Evolutionary conservation across 768 basidiomycete genomes (phyloP), one percentile per base, ranked within the genome.

Genomic region (Dacryopinax spathularia): DNA sequence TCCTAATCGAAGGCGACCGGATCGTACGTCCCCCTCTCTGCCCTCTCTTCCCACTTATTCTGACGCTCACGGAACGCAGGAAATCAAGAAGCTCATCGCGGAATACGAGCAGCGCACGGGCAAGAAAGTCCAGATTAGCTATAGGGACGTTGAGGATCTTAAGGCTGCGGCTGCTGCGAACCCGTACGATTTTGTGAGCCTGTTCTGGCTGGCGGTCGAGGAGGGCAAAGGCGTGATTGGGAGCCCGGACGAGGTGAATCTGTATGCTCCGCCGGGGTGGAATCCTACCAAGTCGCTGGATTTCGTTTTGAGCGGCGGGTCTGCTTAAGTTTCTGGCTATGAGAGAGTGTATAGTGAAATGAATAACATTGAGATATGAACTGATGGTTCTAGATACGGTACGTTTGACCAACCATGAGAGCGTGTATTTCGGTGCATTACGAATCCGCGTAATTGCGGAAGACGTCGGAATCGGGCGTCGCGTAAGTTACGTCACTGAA

Each of bases 61-160:
- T 56, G 48, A 56, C 18, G 13, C 18, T 41, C 39, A 15, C 7
- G 18, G 48, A 56, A 56, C 18, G 5, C 20, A 56, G 48, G 48
- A 31, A 9, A 56, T 56, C 48, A 56, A 56, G 29, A 5, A 6
- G 6, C 25, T 56, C 48, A 29, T 29, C 48, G 48, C 48, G 15
- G 48, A 56, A 20, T 56, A 56, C 48, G 48, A 56, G 48, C 25
- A 56, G 48, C 48, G 48, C 48, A 56, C 48, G 48, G 48, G 48
- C 15, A 56, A 56, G 48, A 56, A 56, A 29, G 48, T 56, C 48
- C 25, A 56, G 48, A 56, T 56, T 29, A 29, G 25, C 48, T 29
- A 56, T 29, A 13, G 25, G 13, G 6, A 3, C 7, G 25, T 56
- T 9, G 48, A 56, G 29, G 48, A 31, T 7, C 48, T 56, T 15